A percentile compares a stretch with the other conserved stretches of the same genome.
Conservation (phyloP, 495 filamentous ascomycete genomes). For the Penicillium canariense region DNA sequence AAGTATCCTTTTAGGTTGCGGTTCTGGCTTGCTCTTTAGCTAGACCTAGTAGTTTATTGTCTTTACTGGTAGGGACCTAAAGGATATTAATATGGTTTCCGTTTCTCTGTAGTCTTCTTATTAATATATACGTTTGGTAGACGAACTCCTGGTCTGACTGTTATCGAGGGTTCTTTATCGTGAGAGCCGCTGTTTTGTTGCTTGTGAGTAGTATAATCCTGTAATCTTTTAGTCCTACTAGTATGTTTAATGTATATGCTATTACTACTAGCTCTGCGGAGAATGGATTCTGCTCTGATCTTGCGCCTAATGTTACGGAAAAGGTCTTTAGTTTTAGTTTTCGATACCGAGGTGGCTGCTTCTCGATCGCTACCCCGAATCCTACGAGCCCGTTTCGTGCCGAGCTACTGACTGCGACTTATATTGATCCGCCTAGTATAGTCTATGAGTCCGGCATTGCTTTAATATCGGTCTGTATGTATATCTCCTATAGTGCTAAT, state of each 20-base stretch:
- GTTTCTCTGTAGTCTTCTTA: constrained; percentile 18
- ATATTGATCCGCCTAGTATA: constrained; percentile 9
- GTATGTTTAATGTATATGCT: constrained; percentile 5
- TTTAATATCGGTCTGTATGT: constrained; percentile 5
- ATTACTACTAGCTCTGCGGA: constrained; percentile 13
- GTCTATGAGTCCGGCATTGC: not conserved
- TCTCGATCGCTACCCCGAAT: constrained; percentile 14
- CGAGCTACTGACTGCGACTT: constrained; percentile 12
- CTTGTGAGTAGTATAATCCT: constrained; percentile 14
- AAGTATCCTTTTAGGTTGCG: constrained; percentile 15
- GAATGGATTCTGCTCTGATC: constrained; percentile 13
- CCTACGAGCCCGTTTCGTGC: constrained; percentile 14
- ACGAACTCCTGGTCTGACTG: constrained; percentile 22
- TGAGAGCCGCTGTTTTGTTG: constrained; percentile 16
- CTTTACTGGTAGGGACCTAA: constrained; percentile 14
- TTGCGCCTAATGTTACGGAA: constrained; percentile 9
- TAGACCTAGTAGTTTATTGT: constrained; percentile 24
- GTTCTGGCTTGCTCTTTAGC: constrained; percentile 26
- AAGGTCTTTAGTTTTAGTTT: constrained; percentile 13
- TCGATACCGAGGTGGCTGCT: constrained; percentile 12
- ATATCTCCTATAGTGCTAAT: constrained; percentile 12
- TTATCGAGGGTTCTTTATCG: constrained; percentile 15
- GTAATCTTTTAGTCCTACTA: constrained; percentile 9
- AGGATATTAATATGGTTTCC: constrained; percentile 16
- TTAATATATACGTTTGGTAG: constrained; percentile 21